Base-by-base conservation (phyloP, 257 asterid genomes). In the Ilex aquifolium region DNA sequence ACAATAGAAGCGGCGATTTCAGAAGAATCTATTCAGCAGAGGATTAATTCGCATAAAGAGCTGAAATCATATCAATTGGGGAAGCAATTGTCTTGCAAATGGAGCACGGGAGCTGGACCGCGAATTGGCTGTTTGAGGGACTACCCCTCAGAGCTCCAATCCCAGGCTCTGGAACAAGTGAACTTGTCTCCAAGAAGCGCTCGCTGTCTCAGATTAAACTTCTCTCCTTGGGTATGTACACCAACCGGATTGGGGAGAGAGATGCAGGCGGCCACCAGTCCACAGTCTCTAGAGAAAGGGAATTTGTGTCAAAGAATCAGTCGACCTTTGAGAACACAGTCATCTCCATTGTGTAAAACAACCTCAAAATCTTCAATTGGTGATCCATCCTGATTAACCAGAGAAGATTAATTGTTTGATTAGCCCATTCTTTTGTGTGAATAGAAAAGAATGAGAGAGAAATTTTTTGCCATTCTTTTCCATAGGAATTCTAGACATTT, bases 41-140 rank as follows among this genome's bases (percentile, higher is more conserved):
- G 87, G 78, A 83, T 88, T 36, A 83, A 69, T 69, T 83, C 93
- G 2, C 93, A 79, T 75, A 87, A 84, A 67, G 91, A 69, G 21
- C 68, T 64, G 77, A 78, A 76, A 56, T 83, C 95, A 1, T 83
- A 70, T 65, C 96, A 90, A 64, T 44, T 90, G 16, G 95, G 90
- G 57, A 82, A 83, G 60, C 88, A 90, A 27, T 30, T 90, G 49
- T 87, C 95, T 5, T 82, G 86, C 79, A 85, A 63, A 76, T 90
- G 97, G 97, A 90, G 96, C 66, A 87, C 96, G 0, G 97, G 97
- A 49, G 97, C 96, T 1, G 97, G 97, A 13, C 97, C 97, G 1
- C 69, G 97, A 21, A 90, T 90, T 0, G 92, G 97, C 3, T 87
- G 92, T 61, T 65, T 90, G 68, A 76, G 97, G 63, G 96, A 90